Evolutionary conservation across 805 yeast species (phyloP), one percentile per base, ranked within the genome.

Genomic region (Scheffersomyces amazonensis): DNA sequence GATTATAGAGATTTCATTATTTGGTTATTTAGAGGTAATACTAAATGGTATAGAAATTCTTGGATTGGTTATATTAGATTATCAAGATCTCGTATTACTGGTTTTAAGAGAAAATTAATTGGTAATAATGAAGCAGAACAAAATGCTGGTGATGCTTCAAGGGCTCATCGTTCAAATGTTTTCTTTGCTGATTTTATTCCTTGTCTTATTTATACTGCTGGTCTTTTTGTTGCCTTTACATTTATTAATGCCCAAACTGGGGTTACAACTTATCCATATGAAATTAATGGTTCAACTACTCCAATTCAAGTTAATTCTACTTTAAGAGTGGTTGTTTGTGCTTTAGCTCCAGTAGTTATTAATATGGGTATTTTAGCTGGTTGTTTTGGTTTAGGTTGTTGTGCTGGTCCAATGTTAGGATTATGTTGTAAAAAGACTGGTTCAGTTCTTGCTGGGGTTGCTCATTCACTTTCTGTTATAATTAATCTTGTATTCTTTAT

Each of bases 401-500:
- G 97, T 76, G 87, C 96, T 20, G 99, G 99, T 63, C 99, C 99
- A 52, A 54, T 91, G 59, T 79, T 91, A 48, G 93, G 93, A 41
- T 65, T 90, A 70, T 91, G 99, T 69, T 91, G 98, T 73, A 90
- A 90, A 80, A 84, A 86, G 75, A 90, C 97, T 35, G 96, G 96
- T 69, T 83, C 96, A 9, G 95, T 88, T 29, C 81, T 81, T 69
- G 99, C 99, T 28, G 96, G 87, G 56, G 67, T 93, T 61, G 96
- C 98, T 16, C 99, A 93, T 59, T 97, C 96, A 69, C 73, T 87
- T 54, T 89, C 97, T 13, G 97, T 95, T 38, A 64, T 95, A 53
- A 72, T 88, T 48, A 95, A 91, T 72, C 70, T 93, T 50, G 73
- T 83, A 28, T 87, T 87, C 76, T 91, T 88, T 71, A 85, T 91